phyloP scores from a whole-genome alignment of 2,329 filamentous ascomycete species.

The Exophiala spinifera region DNA sequence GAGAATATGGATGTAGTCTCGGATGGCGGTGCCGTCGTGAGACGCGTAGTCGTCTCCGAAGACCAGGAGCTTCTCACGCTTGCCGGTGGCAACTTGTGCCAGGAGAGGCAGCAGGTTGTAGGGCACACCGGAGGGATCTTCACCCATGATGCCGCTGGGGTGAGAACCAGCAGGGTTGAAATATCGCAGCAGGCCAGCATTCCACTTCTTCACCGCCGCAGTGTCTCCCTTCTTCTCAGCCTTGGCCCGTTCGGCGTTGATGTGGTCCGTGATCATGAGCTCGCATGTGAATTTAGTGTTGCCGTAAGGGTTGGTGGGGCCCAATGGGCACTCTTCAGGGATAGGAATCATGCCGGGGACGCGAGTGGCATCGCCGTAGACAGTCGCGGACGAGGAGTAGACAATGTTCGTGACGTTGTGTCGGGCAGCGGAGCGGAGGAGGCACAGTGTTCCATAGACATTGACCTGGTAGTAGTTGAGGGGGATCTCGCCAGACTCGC shows the following conservation, averaged over 20 bases:
- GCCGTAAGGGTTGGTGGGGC: slow-evolving; percentile 95
- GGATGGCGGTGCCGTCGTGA: slow-evolving; percentile 86
- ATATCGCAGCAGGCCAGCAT: slow-evolving; percentile 88
- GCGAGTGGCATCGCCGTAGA: slow-evolving; percentile 95
- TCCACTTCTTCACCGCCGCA: slow-evolving; percentile 74
- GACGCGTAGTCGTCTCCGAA: slow-evolving; percentile 94
- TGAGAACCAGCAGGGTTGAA: slow-evolving; percentile 97
- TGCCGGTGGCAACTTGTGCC: slow-evolving; percentile 92
- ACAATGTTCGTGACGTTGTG: slow-evolving; percentile 95
- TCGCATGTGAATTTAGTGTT: slow-evolving; percentile 94
- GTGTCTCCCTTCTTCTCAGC: slow-evolving; percentile 73
- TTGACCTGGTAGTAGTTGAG: slow-evolving; percentile 98
- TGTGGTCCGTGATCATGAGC: slow-evolving; percentile 83
- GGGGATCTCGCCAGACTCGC: slow-evolving; percentile 88
- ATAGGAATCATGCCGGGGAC: slow-evolving; percentile 99
- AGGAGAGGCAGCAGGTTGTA: slow-evolving; percentile 94
- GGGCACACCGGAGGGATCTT: slow-evolving; percentile 92
- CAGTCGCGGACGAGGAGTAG: slow-evolving; percentile 96
- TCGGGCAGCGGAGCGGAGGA: slow-evolving; percentile 81
- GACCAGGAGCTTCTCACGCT: slow-evolving; percentile 88
- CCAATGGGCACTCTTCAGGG: slow-evolving; percentile 92
- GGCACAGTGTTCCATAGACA: slow-evolving; percentile 83
- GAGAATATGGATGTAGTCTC: slow-evolving; percentile 96
- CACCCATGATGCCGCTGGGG: slow-evolving; percentile 94
- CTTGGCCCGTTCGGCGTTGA: slow-evolving; percentile 82